These are phyloP conservation scores for Macrotyloma uniflorum DNA, from an alignment of 306 rosid genomes.

Conservation along the genomic window DNA sequence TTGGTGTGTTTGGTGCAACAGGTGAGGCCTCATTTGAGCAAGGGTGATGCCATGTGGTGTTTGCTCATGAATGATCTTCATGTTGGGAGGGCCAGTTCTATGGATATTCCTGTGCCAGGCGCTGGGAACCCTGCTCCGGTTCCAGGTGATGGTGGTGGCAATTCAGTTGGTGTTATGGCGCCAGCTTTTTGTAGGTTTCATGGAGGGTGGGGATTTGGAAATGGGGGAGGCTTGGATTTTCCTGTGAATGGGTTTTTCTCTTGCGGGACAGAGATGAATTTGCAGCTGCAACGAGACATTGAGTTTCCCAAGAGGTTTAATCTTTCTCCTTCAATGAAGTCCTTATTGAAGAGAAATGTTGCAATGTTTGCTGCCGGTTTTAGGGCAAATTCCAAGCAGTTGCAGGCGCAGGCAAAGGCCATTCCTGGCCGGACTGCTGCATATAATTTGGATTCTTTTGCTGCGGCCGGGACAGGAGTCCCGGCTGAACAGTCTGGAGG, in stretches of 20 bases:
- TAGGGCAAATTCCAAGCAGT: conserved; percentile 76
- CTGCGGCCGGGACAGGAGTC: conserved; percentile 53
- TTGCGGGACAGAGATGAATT: conserved; percentile 58
- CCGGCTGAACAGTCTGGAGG: conserved; percentile 48
- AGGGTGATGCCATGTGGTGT: conserved; percentile 98
- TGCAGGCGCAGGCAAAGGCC: conserved; percentile 50
- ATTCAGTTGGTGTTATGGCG: conserved; percentile 58
- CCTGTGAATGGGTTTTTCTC: conserved; percentile 58
- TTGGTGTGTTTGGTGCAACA: conserved; percentile 90
- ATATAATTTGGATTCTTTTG: conserved; percentile 48
- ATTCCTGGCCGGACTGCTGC: conserved; percentile 28
- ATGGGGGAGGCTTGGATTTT: conserved; percentile 66
- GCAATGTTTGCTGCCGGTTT: conserved; percentile 95
- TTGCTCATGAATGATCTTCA: conserved; percentile 96
- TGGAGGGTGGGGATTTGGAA: conserved; percentile 95
- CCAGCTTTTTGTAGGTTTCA: conserved; percentile 81
- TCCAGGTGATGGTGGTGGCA: conserved; percentile 48
- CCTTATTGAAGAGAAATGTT: conserved; percentile 81
- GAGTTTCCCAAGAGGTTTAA: conserved; percentile 92
- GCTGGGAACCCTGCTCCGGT: conserved; percentile 36
- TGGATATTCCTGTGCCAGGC: conserved; percentile 71
- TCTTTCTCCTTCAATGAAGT: conserved; percentile 89
- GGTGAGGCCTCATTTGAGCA: conserved; percentile 78
- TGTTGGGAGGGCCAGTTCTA: conserved; percentile 76
- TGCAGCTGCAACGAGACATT: conserved; percentile 70